Evolutionary conservation across 371 early-diverging fungal genomes (phyloP), one percentile per base, ranked within the genome.

Genomic region (Cladochytrium tenue): DNA sequence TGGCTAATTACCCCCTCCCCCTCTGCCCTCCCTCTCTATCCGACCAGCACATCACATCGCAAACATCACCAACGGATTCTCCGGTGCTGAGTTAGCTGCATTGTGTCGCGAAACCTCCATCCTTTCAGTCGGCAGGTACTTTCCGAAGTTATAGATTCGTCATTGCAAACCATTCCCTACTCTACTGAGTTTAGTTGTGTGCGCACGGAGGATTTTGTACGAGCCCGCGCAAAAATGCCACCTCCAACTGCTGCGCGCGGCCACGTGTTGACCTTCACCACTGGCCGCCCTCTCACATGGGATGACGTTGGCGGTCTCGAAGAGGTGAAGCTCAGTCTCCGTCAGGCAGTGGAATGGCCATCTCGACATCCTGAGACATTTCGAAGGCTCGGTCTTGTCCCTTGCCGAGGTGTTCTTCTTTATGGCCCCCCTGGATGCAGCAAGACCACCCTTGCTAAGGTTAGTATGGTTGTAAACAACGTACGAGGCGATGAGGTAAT

Each of bases 391-490:
- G 96, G 96, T 0, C 69, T 97, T 26, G 81, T 81, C 51, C 89
- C 92, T 0, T 92, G 95, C 0, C 74, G 92, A 51, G 99, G 99
- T 1, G 88, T 98, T 2, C 76, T 99, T 25, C 76, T 99, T 13
- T 97, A 96, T 73, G 99, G 99, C 1, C 99, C 99, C 20, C 97
- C 98, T 0, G 98, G 98, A 2, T 97, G 98, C 79, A 93, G 94
- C 75, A 99, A 99, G 76, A 99, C 99, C 0, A 94, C 96, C 0
- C 74, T 99, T 23, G 97, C 93, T 30, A 93, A 91, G 78, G 88
- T 89, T 53, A 33, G 31, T 51, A 25, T n/a, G n/a, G n/a, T n/a
- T n/a, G n/a, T n/a, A n/a, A n/a, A n/a, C n/a, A n/a, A n/a, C n/a
- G n/a, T n/a, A n/a, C n/a, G n/a, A n/a, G n/a, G n/a, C n/a, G n/a